Base-by-base conservation (phyloP, 352 stramenopile genomes). In the Phytophthora boehmeriae region DNA sequence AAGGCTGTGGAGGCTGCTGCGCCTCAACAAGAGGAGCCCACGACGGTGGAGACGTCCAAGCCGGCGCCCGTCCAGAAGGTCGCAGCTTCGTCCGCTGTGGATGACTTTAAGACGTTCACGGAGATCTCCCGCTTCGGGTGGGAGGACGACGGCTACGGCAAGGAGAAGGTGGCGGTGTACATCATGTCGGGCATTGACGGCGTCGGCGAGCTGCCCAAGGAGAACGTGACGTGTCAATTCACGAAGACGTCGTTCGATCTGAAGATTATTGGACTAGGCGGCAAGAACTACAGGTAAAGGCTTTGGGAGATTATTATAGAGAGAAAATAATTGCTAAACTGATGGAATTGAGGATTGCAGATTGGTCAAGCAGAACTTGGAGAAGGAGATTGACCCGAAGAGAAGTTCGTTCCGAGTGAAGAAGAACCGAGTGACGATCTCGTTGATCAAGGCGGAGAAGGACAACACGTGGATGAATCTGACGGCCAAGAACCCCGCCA, bases 111-210 rank as follows among this genome's bases (percentile, higher is more conserved):
- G 25, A 67, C 76, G 27, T 96, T 89, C 69, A 91, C 77, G n/a
- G 86, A 94, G 61, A 93, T 94, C 54, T 88, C 80, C 25, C 84
- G 83, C 8, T 96, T 96, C 56, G 83, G 86, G 16, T 96, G 87
- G 87, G 87, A 96, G 54, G 85, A 96, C 56, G 87, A 96, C 49
- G 85, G 87, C n/a, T 96, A 90, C 48, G 87, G 87, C 30, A 96
- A 96, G 66, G 59, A 80, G 49, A 94, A 94, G 60, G 86, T 96
- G 38, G 73, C 65, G 38, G 82, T 96, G 41, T 86, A 94, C 57
- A 71, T 96, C 52, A 90, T 92, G 73, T 93, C 87, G 36, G 85
- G 86, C 16, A 61, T 96, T 10, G 87, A 96, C 32, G 87, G 83
- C 17, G 83, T 96, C 1, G 87, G 87, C 1, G 61, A 79, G 20